phyloP scores from a whole-genome alignment of 139 green algal species.

The Zygnema circumcarinatum region DNA sequence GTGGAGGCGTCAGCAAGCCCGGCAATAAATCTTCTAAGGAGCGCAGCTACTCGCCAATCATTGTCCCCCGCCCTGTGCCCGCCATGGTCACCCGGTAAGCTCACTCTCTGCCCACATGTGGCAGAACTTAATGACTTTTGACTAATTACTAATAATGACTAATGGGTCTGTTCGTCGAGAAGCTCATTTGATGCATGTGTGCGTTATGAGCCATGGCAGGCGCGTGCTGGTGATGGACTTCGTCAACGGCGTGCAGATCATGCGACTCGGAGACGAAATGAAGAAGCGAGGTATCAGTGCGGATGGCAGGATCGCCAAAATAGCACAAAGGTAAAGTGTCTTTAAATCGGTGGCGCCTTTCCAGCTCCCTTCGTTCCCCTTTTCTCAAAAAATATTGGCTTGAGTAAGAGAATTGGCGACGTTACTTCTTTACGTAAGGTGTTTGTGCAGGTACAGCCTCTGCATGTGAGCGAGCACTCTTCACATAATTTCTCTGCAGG shows the following conservation, averaged over 20 bases:
- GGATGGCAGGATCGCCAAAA: slow-evolving; percentile 17
- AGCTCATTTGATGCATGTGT: neutral
- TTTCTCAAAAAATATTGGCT: too few relatives aligned
- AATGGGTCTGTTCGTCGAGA: neutral
- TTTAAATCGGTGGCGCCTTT: too few relatives aligned
- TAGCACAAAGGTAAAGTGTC: slow-evolving; percentile 5
- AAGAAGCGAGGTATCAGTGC: slow-evolving; percentile 65
- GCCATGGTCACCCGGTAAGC: slow-evolving; percentile 48
- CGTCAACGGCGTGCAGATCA: slow-evolving; percentile 77
- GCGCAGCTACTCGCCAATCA: slow-evolving; percentile 29
- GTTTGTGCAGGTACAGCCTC: too few relatives aligned
- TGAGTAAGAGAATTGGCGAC: too few relatives aligned
- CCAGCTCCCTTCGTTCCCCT: too few relatives aligned
- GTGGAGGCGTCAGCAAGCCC: neutral
- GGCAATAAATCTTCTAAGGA: neutral
- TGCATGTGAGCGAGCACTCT: too few relatives aligned
- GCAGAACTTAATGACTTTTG: neutral
- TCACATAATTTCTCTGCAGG: neutral
- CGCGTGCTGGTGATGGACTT: slow-evolving; percentile 87
- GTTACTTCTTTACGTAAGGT: too few relatives aligned
- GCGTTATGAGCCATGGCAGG: slow-evolving; percentile 33
- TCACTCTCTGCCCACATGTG: neutral
- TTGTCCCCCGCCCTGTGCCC: slow-evolving; percentile 42
- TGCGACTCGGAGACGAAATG: slow-evolving; percentile 54
- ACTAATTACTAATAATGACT: too few relatives aligned